Base-by-base conservation (phyloP, 352 stramenopile genomes). In the Phytophthora cryptogea region DNA sequence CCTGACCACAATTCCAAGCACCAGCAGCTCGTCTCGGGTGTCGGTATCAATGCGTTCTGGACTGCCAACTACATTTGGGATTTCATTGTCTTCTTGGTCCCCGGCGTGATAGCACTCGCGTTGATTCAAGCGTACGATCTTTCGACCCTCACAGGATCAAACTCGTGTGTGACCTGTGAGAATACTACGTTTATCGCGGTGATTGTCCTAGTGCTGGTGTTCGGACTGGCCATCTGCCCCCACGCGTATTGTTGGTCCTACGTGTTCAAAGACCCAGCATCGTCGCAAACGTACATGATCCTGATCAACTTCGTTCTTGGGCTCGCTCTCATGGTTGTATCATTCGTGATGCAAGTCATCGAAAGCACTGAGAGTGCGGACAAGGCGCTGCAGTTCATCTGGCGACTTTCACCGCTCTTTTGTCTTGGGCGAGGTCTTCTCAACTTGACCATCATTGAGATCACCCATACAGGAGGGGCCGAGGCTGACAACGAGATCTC, bases 1-100 rank as follows among this genome's bases (percentile, higher is more conserved):
- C 81, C n/a, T 16, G 17, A 92, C 96, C 70, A 80, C 64, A 98
- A 98, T 64, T 92, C 95, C 1, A 99, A 99, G 68, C 96, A 99
- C 74, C 86, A 97, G 59, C 90, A 98, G 68, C 83, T 79, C 50
- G 94, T 99, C 16, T 96, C 88, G 2, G 97, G 97, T 6, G 94
- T 98, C 9, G 80, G 78, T 17, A 72, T 98, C n/a, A 63, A 62
- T 0, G 79, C 90, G 2, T 99, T 98, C 67, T 99, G 97, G 97
- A 39, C 95, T 0, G 88, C 90, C n/a, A 98, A 96, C 36, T 98
- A 90, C 56, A 49, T 88, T 11, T 98, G 90, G 76, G 94, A 99
- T 53, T 68, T 96, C 33, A 35, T 89, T 3, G 88, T 92, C 35
- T 98, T 97, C 73, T 55, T 92, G 39, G 65, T 97, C 0, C 74